phyloP scores from a whole-genome alignment of 2,329 filamentous ascomycete species.

The Clonostachys rhizophaga region DNA sequence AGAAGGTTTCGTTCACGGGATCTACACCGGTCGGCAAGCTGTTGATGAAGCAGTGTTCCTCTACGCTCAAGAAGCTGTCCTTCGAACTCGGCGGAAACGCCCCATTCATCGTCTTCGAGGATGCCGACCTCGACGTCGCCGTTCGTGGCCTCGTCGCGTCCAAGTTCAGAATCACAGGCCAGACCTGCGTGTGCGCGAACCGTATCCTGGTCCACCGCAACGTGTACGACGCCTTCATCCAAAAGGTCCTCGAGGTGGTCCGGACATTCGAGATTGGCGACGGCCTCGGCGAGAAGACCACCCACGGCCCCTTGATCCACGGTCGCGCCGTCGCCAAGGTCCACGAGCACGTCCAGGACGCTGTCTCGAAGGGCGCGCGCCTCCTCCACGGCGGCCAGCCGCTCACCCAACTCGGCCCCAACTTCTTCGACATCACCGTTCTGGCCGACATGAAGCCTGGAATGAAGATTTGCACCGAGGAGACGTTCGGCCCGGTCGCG shows the following conservation, averaged over 20 bases:
- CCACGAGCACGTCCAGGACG: background rate
- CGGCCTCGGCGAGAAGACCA: constrained; percentile 50
- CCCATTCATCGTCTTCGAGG: constrained; percentile 61
- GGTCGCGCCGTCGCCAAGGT: constrained; percentile 18
- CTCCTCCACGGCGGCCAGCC: background rate
- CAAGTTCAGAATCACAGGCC: constrained; percentile 86
- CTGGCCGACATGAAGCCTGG: constrained; percentile 79
- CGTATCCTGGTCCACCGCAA: constrained; percentile 68
- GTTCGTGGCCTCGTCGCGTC: constrained; percentile 59
- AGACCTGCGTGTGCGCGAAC: constrained; percentile 87
- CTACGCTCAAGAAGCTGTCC: constrained; percentile 60
- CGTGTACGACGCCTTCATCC: constrained; percentile 66
- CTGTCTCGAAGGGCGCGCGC: background rate
- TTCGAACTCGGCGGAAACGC: constrained; percentile 69
- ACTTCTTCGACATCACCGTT: constrained; percentile 79
- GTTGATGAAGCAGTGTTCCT: constrained; percentile 67
- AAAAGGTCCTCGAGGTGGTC: constrained; percentile 61
- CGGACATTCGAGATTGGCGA: constrained; percentile 56
- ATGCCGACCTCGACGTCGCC: constrained; percentile 65
- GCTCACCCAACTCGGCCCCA: constrained; percentile 46
- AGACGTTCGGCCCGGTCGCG: constrained; percentile 93
- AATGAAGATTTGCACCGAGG: constrained; percentile 81
- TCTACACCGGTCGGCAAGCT: constrained; percentile 41
- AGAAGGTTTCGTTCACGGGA: constrained; percentile 73
- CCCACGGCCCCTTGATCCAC: constrained; percentile 61